Evolutionary conservation across 257 asterid species (phyloP).

Genomic region (Solanum chiquidenum): DNA sequence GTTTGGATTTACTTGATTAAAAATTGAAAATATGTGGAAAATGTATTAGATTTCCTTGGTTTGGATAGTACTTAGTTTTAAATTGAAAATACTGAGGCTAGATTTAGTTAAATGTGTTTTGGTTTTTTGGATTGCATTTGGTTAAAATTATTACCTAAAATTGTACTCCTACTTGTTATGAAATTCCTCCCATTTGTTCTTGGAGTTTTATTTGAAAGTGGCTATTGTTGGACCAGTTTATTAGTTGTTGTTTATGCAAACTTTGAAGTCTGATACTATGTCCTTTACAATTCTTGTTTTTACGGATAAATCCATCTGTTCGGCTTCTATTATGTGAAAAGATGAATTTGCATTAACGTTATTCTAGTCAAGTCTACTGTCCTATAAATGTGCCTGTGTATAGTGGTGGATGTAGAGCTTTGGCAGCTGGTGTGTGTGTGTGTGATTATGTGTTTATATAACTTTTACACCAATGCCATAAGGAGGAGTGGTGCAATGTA

Average conservation of each 20-base stretch:
- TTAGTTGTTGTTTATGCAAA: background rate
- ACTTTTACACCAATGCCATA: background rate
- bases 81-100: background rate
- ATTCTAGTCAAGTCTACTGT: background rate
- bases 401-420: background rate
- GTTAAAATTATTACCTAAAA: background rate
- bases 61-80: background rate
- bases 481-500: background rate
- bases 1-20: background rate
- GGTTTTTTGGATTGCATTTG: background rate
- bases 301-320: background rate
- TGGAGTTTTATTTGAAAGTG: background rate
- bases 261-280: background rate
- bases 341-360: background rate
- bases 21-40: background rate
- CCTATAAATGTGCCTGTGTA: background rate
- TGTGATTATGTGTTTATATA: background rate
- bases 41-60: background rate
- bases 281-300: background rate
- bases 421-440: background rate
- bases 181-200: background rate
- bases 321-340: background rate
- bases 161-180: background rate
- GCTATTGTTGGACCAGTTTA: background rate
- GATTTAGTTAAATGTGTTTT: background rate